Evolutionary conservation across 352 stramenopile species (phyloP).

Genomic region (Pythium rhizo-oryzae): DNA sequence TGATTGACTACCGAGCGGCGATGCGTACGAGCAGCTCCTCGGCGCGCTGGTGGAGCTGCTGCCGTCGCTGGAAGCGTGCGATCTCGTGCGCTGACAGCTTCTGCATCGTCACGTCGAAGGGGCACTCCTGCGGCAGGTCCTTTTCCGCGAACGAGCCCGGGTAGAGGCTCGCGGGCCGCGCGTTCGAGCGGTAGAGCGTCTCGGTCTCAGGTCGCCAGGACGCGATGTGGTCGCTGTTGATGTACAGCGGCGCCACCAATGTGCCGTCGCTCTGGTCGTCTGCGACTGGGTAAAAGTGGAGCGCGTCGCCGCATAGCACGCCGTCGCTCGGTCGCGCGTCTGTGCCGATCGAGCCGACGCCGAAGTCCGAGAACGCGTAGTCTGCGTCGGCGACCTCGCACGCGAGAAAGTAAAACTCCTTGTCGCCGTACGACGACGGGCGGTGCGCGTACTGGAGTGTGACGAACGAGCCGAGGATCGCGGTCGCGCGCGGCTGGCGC

Average conservation of each 20-base stretch:
- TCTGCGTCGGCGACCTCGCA: conserved; percentile 68
- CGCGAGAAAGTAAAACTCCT: conserved; percentile 77
- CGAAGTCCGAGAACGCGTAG: conserved; percentile 71
- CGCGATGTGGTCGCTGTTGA: conserved; percentile 67
- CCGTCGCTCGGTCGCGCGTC: conserved; percentile 43
- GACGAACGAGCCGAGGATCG: conserved; percentile 61
- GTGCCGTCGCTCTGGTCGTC: neutral
- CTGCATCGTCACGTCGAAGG: conserved; percentile 51
- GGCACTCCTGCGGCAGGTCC: conserved; percentile 51
- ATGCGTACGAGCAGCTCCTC: neutral
- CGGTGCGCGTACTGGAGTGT: conserved; percentile 30
- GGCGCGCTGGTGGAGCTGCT: conserved; percentile 39
- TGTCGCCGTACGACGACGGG: conserved; percentile 65
- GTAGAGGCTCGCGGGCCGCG: conserved; percentile 51
- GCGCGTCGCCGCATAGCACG: conserved; percentile 49
- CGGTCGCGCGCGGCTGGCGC: conserved; percentile 64
- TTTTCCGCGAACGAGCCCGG: conserved; percentile 45
- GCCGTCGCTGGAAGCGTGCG: conserved; percentile 42
- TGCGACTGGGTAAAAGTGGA: conserved; percentile 61
- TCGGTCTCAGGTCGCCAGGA: conserved; percentile 40
- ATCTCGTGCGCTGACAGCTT: conserved; percentile 37
- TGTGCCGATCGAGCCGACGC: conserved; percentile 48
- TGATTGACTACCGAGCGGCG: too few relatives aligned
- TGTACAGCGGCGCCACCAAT: conserved; percentile 41
- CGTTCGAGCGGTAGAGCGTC: conserved; percentile 48